These are phyloP conservation scores for Symbiodinium pilosum DNA, from an alignment of 73 alveolate species.

Conservation along the genomic window DNA sequence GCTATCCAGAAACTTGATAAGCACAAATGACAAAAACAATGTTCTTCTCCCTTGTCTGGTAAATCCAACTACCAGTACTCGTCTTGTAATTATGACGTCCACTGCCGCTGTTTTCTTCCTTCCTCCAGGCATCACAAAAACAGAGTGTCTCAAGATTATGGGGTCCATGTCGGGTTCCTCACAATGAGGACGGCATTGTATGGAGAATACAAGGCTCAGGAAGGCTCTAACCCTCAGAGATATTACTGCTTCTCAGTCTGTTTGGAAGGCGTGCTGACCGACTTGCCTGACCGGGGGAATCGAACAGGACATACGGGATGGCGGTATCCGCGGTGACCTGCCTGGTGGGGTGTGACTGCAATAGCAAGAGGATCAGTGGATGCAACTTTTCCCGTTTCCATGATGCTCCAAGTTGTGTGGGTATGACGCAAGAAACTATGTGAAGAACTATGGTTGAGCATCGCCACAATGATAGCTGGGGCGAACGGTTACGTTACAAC, in stretches of 20 bases:
- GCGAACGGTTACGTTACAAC: no score
- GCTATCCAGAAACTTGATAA: no score
- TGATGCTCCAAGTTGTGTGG: background rate
- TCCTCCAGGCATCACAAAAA: no score
- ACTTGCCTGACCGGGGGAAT: slow-evolving; percentile 97
- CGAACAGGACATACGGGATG: slow-evolving; percentile 97
- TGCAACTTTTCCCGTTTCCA: background rate
- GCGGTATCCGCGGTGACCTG: slow-evolving; percentile 49
- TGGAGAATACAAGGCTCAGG: no score
- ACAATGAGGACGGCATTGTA: no score
- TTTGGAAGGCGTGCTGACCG: background rate
- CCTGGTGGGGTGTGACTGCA: background rate
- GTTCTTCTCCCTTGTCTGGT: no score
- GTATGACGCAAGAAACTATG: background rate
- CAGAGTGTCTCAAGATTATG: no score
- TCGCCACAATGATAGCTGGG: background rate
- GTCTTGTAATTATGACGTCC: no score
- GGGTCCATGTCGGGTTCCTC: no score
- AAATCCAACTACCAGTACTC: no score
- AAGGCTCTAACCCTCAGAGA: background rate
- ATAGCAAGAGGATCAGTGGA: background rate
- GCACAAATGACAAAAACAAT: no score
- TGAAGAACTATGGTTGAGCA: background rate
- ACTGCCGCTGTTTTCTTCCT: no score
- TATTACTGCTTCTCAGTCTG: background rate